Conservation (phyloP, 805 yeast species). For the Crinitomyces ghanaensis region DNA sequence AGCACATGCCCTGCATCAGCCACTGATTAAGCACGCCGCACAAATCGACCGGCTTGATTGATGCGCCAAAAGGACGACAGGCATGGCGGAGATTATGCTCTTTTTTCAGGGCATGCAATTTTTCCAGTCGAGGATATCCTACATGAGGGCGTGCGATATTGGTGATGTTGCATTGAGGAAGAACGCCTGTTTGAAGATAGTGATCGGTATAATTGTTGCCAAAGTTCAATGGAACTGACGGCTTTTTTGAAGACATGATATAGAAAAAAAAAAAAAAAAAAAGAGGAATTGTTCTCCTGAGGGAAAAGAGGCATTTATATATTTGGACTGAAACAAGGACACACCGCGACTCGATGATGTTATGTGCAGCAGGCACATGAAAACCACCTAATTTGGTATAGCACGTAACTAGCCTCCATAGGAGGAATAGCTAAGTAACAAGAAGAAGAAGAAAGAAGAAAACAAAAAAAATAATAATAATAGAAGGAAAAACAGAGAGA, state of each 20-base stretch:
- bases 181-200: slow-evolving; percentile 48
- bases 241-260: neutral
- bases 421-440: too few relatives aligned
- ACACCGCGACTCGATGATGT: too few relatives aligned
- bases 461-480: too few relatives aligned
- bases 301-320: too few relatives aligned
- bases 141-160: slow-evolving; percentile 57
- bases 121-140: slow-evolving; percentile 79
- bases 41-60: slow-evolving; percentile 42
- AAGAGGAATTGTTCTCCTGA: too few relatives aligned
- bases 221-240: slow-evolving; percentile 23
- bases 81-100: slow-evolving; percentile 44
- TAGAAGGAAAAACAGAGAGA: too few relatives aligned
- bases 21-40: slow-evolving; percentile 47
- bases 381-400: too few relatives aligned
- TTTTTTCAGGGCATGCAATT: slow-evolving; percentile 52
- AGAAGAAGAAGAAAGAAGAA: too few relatives aligned
- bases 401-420: too few relatives aligned
- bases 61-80: slow-evolving; percentile 53
- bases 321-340: too few relatives aligned
- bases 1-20: slow-evolving; percentile 48
- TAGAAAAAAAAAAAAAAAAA: neutral
- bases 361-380: too few relatives aligned
- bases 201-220: slow-evolving; percentile 68
- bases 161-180: slow-evolving; percentile 54